Conservation (phyloP, 192 early-diverging fungal species). For the Backusella macrospora region DNA sequence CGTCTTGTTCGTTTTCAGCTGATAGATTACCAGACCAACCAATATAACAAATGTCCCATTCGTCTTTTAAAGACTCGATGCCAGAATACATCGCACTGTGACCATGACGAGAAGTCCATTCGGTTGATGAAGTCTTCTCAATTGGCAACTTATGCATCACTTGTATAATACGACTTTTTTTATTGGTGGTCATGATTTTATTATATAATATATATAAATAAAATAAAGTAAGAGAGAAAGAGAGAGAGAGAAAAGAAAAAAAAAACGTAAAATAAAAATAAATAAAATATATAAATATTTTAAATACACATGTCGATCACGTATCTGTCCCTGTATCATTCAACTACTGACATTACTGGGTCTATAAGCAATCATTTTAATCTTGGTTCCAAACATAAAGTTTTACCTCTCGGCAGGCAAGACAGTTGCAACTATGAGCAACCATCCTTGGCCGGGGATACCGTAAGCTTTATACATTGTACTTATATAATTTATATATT, state of each 20-base stretch:
- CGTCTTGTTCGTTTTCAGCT: neutral
- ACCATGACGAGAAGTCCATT: slow-evolving; percentile 61
- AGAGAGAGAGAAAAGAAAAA: neutral
- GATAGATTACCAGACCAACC: slow-evolving; percentile 52
- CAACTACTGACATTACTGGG: slow-evolving; percentile 12
- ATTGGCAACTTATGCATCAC: slow-evolving; percentile 60
- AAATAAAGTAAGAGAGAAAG: neutral
- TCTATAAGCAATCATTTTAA: slow-evolving; percentile 25
- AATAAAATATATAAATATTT: neutral
- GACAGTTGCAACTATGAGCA: slow-evolving; percentile 30
- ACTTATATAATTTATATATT: neutral
- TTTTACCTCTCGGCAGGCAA: slow-evolving; percentile 31
- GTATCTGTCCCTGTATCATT: slow-evolving; percentile 29
- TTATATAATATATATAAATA: slow-evolving; percentile 33
- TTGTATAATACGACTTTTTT: slow-evolving; percentile 49
- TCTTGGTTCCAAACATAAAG: slow-evolving; percentile 26
- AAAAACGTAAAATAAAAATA: neutral
- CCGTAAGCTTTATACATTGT: neutral
- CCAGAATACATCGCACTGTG: slow-evolving; percentile 92
- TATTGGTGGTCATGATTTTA: slow-evolving; percentile 43
- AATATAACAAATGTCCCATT: slow-evolving; percentile 65
- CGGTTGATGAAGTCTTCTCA: slow-evolving; percentile 28
- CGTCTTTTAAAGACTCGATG: slow-evolving; percentile 66
- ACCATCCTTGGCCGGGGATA: slow-evolving; percentile 30
- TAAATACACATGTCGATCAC: slow-evolving; percentile 16